Percentiles rank a stretch among this genome's conserved stretches.
phyloP scores from a whole-genome alignment of 1,284 basidiomycete species.

The Ustilago esculenta region DNA sequence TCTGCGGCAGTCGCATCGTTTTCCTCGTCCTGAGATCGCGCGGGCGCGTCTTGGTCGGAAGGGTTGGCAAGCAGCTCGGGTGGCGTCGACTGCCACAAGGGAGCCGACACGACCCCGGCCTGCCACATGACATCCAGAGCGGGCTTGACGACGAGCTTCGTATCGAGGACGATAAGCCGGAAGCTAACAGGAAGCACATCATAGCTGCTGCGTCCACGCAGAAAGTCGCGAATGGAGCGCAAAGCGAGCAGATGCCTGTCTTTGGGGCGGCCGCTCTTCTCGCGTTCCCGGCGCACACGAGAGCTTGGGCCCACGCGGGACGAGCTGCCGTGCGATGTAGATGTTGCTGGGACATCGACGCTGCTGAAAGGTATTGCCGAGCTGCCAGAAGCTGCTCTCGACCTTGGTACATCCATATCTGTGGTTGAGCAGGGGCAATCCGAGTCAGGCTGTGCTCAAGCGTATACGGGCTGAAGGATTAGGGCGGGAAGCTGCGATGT shows the following conservation, averaged over 20 bases:
- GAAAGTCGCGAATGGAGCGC: constrained; percentile 79
- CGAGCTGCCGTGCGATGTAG: constrained; percentile 19
- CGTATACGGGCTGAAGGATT: too few species aligned
- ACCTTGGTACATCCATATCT: constrained; percentile 37
- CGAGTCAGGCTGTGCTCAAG: too few species aligned
- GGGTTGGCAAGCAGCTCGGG: constrained; percentile 23
- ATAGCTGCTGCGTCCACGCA: constrained; percentile 86
- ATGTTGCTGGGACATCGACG: constrained; percentile 34
- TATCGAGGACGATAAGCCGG: constrained; percentile 92
- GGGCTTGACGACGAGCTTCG: constrained; percentile 63
- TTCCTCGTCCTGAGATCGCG: not conserved
- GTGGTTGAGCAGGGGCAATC: too few species aligned
- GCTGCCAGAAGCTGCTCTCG: constrained; percentile 31
- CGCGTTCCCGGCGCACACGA: constrained; percentile 31
- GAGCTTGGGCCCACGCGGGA: constrained; percentile 7
- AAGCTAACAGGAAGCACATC: constrained; percentile 97
- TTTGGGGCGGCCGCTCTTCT: constrained; percentile 35
- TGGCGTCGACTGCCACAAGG: constrained; percentile 75
- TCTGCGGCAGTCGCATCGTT: not conserved
- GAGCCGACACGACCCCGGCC: constrained; percentile 87
- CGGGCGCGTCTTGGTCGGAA: constrained; percentile 1
- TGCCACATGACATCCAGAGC: constrained; percentile 67
- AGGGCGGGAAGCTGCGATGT: too few species aligned
- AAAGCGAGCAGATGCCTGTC: constrained; percentile 71
- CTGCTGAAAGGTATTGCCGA: constrained; percentile 1